Base-by-base conservation (phyloP, 331 rosid genomes). In the Acacia pycnantha region DNA sequence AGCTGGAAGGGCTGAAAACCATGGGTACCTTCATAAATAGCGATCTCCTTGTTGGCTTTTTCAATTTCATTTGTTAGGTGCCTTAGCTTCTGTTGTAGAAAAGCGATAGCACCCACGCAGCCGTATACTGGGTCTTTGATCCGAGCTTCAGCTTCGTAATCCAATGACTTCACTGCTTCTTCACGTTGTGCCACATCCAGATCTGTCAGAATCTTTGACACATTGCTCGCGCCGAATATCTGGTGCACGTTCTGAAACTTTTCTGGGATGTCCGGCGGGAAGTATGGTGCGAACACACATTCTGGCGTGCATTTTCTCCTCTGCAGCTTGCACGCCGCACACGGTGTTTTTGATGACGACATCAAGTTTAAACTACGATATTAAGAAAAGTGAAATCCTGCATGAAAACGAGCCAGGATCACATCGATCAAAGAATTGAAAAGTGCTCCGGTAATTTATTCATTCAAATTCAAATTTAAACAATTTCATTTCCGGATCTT, bases 241-340 rank as follows among this genome's bases (percentile, higher is more conserved):
- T 85, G 83, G 85, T 93, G 98, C 11, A 95, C 97, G 26, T 79
- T 83, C 11, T 79, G 69, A 24, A 95, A 95, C 79, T 90, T 90
- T 13, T 88, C 88, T 0, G 94, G 97, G 56, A 89, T 89, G 70
- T 93, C 98, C 0, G 97, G 95, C 3, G 97, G 97, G 77, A 95
- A 95, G 66, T 91, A 91, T 0, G 98, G 97, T 0, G 98, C 98
- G 22, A 90, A 93, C 44, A 85, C 89, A 43, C 98, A 95, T 70
- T 93, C 95, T 64, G 89, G 94, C 0, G 95, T 91, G 92, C 98
- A 95, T 62, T 93, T 95, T n/a, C 97, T 74, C 68, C 97, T 43
- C 8, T 82, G 90, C 35, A 79, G 86, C 82, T 93, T 95, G 83
- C 98, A 95, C 33, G 97, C 98, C 2, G 97, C 97, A 77, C 98